Evolutionary conservation across 257 asterid genomes (phyloP).

Genomic region (Prunella vulgaris): DNA sequence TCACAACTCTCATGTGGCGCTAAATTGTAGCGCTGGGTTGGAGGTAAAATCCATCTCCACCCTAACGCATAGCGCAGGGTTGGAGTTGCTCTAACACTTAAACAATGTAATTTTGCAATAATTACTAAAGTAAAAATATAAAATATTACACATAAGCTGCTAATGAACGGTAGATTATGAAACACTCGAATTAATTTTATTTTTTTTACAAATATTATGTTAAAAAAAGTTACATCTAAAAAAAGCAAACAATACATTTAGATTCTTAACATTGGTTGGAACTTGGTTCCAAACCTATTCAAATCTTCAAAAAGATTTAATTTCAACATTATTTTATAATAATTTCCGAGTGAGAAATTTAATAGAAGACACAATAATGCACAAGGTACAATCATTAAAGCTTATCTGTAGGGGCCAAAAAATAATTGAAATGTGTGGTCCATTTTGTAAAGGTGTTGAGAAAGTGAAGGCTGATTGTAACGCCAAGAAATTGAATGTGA

Average conservation of each 20-base stretch:
- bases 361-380: constrained; percentile 13
- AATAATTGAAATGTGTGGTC: constrained; percentile 18
- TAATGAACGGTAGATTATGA: too few relatives aligned
- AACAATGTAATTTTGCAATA: not conserved
- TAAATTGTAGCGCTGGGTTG: too few relatives aligned
- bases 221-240: too few relatives aligned
- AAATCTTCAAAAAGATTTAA: too few relatives aligned
- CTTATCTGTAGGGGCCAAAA: constrained; percentile 14
- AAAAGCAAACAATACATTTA: not conserved
- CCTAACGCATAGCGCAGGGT: too few relatives aligned
- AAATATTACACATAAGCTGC: too few relatives aligned
- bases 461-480: constrained; percentile 62
- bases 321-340: not conserved
- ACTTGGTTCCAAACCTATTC: not conserved
- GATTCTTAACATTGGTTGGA: not conserved
- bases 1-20: too few relatives aligned
- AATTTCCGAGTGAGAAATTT: not conserved
- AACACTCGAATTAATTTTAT: too few relatives aligned
- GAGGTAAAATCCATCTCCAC: too few relatives aligned
- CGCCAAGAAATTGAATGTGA: constrained; percentile 61
- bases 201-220: too few relatives aligned
- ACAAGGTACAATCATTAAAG: not conserved
- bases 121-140: too few relatives aligned
- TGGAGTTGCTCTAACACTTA: too few relatives aligned
- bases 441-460: constrained; percentile 60